Conservation (phyloP, 2,329 filamentous ascomycete species). For the Alternaria angustiovoidea region DNA sequence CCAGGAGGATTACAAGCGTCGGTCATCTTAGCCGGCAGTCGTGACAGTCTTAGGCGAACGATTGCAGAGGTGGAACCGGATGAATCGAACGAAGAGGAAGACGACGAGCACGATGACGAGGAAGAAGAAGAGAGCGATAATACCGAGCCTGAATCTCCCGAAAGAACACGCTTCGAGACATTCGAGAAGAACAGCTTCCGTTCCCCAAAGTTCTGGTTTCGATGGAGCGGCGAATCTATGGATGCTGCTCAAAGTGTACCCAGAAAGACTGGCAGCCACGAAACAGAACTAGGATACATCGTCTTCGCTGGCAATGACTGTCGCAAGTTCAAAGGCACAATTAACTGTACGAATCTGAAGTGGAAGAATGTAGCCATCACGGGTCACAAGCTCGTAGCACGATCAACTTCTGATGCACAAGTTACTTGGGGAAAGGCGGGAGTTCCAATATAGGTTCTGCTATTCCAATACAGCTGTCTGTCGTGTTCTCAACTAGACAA, state of each 20-base stretch:
- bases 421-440: constrained; percentile 19
- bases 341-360: constrained; percentile 26
- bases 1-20: constrained; percentile 24
- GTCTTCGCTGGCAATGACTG: constrained; percentile 33
- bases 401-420: constrained; percentile 27
- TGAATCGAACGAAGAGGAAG: constrained; percentile 6
- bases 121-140: constrained; percentile 1
- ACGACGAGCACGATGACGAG: neutral
- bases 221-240: constrained; percentile 26
- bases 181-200: constrained; percentile 41
- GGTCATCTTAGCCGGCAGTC: constrained; percentile 30
- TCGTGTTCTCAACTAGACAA: too few relatives aligned
- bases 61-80: constrained; percentile 15
- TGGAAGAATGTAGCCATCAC: constrained; percentile 32
- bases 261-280: neutral
- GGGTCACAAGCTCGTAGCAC: constrained; percentile 26
- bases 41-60: constrained; percentile 19
- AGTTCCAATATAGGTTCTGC: neutral
- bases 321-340: constrained; percentile 35
- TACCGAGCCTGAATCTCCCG: constrained; percentile 11
- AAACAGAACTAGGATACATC: constrained; percentile 31
- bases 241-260: neutral
- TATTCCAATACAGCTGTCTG: neutral
- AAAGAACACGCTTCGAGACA: constrained; percentile 24
- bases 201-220: constrained; percentile 38